Base-by-base conservation (phyloP, 345 rosid species). In the Syzygium grande region DNA sequence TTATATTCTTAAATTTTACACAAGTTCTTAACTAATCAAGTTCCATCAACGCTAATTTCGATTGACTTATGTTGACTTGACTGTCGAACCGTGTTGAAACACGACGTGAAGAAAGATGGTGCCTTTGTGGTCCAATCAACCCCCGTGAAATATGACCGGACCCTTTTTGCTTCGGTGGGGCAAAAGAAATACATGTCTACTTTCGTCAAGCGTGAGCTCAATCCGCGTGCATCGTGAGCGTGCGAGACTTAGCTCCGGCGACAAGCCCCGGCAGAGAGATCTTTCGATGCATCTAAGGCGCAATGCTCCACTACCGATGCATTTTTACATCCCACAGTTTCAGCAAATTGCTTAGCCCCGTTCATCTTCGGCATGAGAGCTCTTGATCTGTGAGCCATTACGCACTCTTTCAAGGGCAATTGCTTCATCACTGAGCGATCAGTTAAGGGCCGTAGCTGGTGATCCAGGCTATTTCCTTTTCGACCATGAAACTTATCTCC, bases 91-190 rank as follows among this genome's bases (percentile, higher is more conserved):
- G 1, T 2, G 1, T 30, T 4, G 12, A 65, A 30, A 65, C 17
- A 65, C 4, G 22, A 65, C 0, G 41, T 7, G 4, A 59, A 12
- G 3, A 59, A 59, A 59, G 1, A 59, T 59, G 2, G 2, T 14
- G 73, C 38, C 17, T 61, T n/a, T 13, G 38, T 3, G 38, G 34
- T 6, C n/a, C 2, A 0, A 0, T 61, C 73, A n/a, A 61, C 38
- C 21, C 1, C 2, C 0, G 0, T 0, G 3, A 16, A 68, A 17
- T 17, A 68, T 34, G 79, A 30, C 15, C 1, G 0, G 6, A 68
- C 5, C 29, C 7, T 30, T 65, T 65, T 29, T 4, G 34, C 22
- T 65, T 0, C 22, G 56, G 23, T 8, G 11, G 11, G 56, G 56
- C 23, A 7, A 54, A 54, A 19, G 23, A 54, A 17, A 6, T 19